Conservation (phyloP, 2,329 filamentous ascomycete species). For the Colletotrichum sp. region DNA sequence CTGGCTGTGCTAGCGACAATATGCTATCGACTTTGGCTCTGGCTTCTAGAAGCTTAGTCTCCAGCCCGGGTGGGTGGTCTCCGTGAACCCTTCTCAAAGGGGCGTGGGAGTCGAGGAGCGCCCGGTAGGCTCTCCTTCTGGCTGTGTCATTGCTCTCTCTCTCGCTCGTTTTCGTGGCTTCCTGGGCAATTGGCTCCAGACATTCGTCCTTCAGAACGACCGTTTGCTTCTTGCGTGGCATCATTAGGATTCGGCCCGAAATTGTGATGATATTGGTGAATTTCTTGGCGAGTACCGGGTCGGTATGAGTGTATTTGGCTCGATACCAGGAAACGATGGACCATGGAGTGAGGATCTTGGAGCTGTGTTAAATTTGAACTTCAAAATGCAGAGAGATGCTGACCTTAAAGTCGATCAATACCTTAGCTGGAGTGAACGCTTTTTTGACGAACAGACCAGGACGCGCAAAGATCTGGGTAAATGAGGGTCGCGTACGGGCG, state of each 20-base stretch:
- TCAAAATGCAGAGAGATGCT: not conserved
- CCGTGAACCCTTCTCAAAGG: not conserved
- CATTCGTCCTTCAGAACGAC: not conserved
- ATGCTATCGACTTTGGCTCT: not conserved
- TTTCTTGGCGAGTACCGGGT: not conserved
- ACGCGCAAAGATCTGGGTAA: not conserved
- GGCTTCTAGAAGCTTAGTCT: not conserved
- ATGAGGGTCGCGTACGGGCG: not conserved
- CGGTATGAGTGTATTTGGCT: not conserved
- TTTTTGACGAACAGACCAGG: not conserved
- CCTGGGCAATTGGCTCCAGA: not conserved
- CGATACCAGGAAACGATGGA: not conserved
- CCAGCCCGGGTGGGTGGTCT: not conserved
- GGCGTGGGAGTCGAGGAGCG: not conserved
- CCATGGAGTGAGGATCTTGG: not conserved
- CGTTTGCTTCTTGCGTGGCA: not conserved
- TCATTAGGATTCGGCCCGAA: not conserved
- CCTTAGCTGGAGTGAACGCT: not conserved
- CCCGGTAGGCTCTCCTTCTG: not conserved
- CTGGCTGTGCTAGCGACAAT: not conserved
- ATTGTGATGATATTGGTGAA: not conserved
- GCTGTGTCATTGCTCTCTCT: not conserved
- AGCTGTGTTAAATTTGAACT: not conserved
- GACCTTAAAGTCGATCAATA: not conserved
- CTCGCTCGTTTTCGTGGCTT: not conserved